Conservation (phyloP, 192 early-diverging fungal species). For the Umbelopsis sp. region DNA sequence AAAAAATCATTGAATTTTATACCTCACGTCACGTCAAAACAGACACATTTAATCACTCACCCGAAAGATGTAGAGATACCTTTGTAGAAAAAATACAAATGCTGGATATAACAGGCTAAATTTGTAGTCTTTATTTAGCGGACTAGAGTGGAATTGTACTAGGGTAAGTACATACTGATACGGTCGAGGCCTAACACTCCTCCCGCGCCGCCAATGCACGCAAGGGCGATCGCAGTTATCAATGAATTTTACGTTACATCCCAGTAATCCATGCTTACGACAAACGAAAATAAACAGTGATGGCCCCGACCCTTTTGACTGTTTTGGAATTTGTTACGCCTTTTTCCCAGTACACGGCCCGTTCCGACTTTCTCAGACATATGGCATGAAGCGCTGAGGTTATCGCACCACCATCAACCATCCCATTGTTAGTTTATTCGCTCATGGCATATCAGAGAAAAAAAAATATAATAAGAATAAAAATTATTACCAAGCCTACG, state of each 20-base stretch:
- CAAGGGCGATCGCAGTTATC: conserved; percentile 1
- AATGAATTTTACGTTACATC: background rate
- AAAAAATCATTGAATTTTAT: too few species aligned
- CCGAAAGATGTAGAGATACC: too few species aligned
- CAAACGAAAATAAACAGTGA: background rate
- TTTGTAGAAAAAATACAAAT: too few species aligned
- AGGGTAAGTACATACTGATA: too few species aligned
- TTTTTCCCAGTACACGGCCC: conserved; percentile 11
- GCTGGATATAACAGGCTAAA: too few species aligned
- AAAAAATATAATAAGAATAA: background rate
- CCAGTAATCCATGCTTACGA: background rate
- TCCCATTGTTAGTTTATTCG: background rate
- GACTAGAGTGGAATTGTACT: too few species aligned
- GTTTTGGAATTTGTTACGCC: conserved; percentile 8
- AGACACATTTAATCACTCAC: too few species aligned
- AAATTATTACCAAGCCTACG: background rate
- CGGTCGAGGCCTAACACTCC: too few species aligned
- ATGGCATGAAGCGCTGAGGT: background rate
- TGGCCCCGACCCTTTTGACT: conserved; percentile 8
- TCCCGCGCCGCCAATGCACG: background rate
- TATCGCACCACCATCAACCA: conserved; percentile 2
- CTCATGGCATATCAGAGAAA: background rate
- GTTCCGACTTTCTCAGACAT: conserved; percentile 12
- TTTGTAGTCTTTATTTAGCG: too few species aligned
- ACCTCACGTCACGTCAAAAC: too few species aligned